Evolutionary conservation across 2,329 filamentous ascomycete genomes (phyloP), one percentile per base, ranked within the genome.

Genomic region (Fusarium sp.): DNA sequence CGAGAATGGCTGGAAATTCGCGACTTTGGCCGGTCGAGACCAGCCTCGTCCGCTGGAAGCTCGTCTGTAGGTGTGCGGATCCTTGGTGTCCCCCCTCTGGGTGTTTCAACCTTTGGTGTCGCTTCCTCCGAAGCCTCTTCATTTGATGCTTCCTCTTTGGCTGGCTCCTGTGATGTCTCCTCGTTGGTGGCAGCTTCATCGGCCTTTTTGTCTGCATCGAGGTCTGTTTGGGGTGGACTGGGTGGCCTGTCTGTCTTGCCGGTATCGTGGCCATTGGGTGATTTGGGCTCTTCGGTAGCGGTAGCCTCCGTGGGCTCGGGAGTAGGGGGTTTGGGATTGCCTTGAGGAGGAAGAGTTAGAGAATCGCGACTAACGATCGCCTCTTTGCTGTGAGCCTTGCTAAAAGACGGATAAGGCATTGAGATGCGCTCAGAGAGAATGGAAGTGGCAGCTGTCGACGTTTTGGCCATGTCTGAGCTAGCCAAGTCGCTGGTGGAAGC

Each of bases 381-480:
- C 78, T 97, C 94, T 76, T 93, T 95, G 81, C 92, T 96, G 76
- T 96, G 92, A 11, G 91, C 91, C 78, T 96, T 97, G 78, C 91
- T 95, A 76, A 96, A 92, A 10, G 84, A 83, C 2, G 93, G 92
- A 73, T 97, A 96, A 7, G 91, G 89, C 38, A 91, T 73, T 60
- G 83, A 84, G 31, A 80, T 74, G 26, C 82, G 81, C 49, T 83
- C 80, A 13, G 69, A 70, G 24, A 70, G 50, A 29, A 70, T 60
- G 29, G 69, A 71, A 4, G 66, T 64, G 58, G 74, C 78, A 40
- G 76, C 74, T 22, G 78, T 60, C 22, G 72, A 73, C 7, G 74
- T 72, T 41, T 71, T 74, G 47, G 76, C 73, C 46, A 84, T 73
- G 69, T 82, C 81, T 22, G 81, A 81, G 11, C 56, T 57, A 13